Conservation (phyloP, 257 asterid species). For the Solanum lignicaule region DNA sequence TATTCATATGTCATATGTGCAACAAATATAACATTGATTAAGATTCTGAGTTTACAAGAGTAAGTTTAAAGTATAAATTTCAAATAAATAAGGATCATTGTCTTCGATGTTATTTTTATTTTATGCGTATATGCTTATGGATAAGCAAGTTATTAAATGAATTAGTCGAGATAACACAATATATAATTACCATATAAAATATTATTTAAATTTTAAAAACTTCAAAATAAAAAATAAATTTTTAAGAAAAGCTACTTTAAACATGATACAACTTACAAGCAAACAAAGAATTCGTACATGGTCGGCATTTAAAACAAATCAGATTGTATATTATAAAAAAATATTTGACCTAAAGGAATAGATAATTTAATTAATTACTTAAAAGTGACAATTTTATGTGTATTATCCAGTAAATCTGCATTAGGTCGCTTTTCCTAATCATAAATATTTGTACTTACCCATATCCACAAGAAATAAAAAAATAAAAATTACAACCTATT, state of each 20-base stretch:
- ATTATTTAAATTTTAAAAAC: not conserved
- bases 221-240: too few relatives aligned
- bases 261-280: not conserved
- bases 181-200: not conserved
- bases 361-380: not conserved
- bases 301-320: not conserved
- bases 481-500: not conserved
- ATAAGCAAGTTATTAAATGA: not conserved
- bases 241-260: not conserved
- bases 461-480: not conserved
- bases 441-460: slow-evolving; percentile 1
- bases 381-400: not conserved
- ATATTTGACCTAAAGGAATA: not conserved
- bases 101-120: not conserved
- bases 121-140: too few relatives aligned
- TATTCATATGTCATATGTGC: not conserved
- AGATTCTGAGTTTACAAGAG: not conserved
- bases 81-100: not conserved
- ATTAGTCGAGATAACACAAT: not conserved
- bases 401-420: not conserved
- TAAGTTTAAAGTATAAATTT: not conserved
- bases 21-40: not conserved
- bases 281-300: not conserved
- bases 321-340: not conserved
- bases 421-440: not conserved